Evolutionary conservation across 805 yeast species (phyloP), one percentile per base, ranked within the genome.

Genomic region (Kockiozyma suomiensis): DNA sequence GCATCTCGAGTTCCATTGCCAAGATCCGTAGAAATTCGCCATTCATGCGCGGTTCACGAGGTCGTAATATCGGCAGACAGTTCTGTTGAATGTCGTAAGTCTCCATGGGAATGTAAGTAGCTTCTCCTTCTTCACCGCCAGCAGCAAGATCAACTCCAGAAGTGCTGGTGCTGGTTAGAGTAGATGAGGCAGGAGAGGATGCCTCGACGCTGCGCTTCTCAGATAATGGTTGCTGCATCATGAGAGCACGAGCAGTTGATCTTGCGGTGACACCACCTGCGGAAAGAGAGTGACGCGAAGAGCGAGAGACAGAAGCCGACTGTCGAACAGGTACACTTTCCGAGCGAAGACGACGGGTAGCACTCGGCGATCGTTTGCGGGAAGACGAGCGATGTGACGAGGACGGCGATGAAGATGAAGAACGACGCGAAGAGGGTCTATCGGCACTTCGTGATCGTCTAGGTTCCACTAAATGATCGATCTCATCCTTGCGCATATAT

Each of bases 1-100:
- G 67, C 76, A 73, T 73, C 37, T 67, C 61, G 30, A 68, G 64
- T 55, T 73, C 76, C 45, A 73, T 61, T 2, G 76, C 76, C 38
- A 70, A 66, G 23, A 73, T 58, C 13, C 75, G 72, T 45, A 72
- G 66, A 56, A 72, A 73, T 32, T 70, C 70, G 21, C 74, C 68
- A 59, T 73, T 73, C 65, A 71, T 64, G 10, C 76, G 70, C 15
- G 68, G 66, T 51, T 71, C 74, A 15, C 74, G 71, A 2, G 74
- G 72, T 4, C 73, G 67, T 10, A 63, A 40, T 37, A 68, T 63
- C 7, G 69, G 71, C 19, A 70, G 59, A 28, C 69, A 68, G 33
- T 72, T 72, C 13, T 73, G 65, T 32, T 65, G 68, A 21, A 72
- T 62, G 40, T 65, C 67, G 66, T 70, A 73, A 2, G 75, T 73